Conservation (phyloP, 345 rosid genomes). For the Rhizophora mangle region DNA sequence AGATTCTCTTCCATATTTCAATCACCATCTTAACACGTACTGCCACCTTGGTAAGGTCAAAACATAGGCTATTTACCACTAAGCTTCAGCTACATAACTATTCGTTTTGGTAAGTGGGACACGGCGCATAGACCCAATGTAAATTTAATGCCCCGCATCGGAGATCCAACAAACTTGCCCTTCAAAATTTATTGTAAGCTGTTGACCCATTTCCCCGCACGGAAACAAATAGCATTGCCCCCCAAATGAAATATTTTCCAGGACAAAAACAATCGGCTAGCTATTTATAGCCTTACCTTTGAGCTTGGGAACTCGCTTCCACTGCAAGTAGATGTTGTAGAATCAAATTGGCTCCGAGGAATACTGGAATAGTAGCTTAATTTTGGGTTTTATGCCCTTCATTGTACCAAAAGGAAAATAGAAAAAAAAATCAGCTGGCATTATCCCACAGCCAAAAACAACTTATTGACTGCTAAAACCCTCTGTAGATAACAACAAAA, state of each 20-base stretch:
- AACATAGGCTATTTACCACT: neutral
- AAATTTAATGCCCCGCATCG: conserved; percentile 30
- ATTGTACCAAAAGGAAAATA: no score
- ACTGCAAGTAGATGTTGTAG: no score
- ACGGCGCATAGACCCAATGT: conserved; percentile 22
- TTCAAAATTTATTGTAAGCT: conserved; percentile 15
- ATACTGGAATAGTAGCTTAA: no score
- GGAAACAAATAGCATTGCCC: neutral
- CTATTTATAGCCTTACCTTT: no score
- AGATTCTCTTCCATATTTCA: no score
- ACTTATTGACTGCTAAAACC: conserved; percentile 25
- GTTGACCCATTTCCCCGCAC: neutral
- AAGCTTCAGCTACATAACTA: conserved; percentile 3
- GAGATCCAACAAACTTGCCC: neutral
- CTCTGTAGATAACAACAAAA: conserved; percentile 69
- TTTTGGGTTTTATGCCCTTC: no score
- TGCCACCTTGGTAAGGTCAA: neutral
- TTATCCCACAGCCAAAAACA: neutral
- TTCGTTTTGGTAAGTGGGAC: neutral
- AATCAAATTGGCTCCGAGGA: no score
- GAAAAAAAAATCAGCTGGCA: neutral
- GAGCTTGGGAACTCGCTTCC: no score
- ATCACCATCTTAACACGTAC: no score
- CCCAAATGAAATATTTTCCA: neutral
- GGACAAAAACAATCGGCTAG: neutral